A percentile compares a stretch with the other conserved stretches of the same genome.
These are phyloP conservation scores for Pisolithus marmoratus DNA, from an alignment of 768 basidiomycete species.

Conservation along the genomic window DNA sequence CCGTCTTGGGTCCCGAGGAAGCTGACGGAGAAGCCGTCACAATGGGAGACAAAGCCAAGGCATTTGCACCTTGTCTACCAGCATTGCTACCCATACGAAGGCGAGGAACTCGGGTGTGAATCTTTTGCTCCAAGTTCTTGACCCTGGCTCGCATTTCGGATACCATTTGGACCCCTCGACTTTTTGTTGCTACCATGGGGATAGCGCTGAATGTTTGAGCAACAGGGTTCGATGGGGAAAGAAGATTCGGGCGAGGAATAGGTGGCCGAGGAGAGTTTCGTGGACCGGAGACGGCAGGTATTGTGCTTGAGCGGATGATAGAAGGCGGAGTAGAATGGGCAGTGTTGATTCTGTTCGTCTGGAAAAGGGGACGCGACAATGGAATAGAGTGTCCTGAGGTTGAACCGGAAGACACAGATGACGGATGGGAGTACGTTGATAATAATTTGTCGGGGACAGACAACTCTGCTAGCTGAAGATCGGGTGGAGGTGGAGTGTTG, in stretches of 20 bases:
- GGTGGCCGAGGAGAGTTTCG: conserved; percentile 44
- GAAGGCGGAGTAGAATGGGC: conserved; percentile 41
- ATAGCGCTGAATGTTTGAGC: conserved; percentile 18
- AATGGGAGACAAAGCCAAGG: conserved; percentile 30
- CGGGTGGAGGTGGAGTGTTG: conserved; percentile 50
- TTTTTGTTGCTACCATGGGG: conserved; percentile 51
- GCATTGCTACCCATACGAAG: conserved; percentile 77
- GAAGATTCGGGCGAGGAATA: conserved; percentile 32
- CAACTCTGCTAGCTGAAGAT: conserved; percentile 56
- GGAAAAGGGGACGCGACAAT: conserved; percentile 48
- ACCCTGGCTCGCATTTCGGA: conserved; percentile 87
- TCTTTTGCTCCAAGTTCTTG: conserved; percentile 76
- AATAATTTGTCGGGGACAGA: conserved; percentile 39
- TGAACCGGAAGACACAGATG: conserved; percentile 26
- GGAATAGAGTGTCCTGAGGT: conserved; percentile 40
- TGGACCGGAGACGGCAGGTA: conserved; percentile 46
- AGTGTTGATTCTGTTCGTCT: conserved; percentile 35
- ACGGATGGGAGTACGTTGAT: conserved; percentile 28
- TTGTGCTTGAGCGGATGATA: conserved; percentile 52
- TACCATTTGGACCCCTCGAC: conserved; percentile 87
- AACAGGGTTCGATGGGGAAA: conserved; percentile 36
- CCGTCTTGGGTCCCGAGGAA: conserved; percentile 21
- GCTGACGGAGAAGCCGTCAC: conserved; percentile 34
- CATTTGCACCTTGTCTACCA: conserved; percentile 41
- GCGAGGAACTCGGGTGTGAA: conserved; percentile 81